Conservation (phyloP, 2,329 filamentous ascomycete genomes). For the Colletotrichum sp. region DNA sequence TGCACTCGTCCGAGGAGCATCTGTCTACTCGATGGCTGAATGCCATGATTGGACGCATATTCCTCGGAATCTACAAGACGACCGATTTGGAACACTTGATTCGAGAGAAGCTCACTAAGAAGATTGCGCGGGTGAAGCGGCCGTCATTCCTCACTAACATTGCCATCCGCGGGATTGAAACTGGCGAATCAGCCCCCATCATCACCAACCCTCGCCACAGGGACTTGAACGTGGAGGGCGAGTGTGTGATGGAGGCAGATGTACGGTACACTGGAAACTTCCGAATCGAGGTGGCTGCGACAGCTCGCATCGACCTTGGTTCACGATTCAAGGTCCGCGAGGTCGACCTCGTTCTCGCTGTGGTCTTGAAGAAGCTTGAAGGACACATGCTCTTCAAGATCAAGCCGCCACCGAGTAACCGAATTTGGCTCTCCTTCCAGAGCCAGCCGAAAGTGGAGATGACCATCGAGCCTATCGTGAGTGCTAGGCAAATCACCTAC, state of each 20-base stretch:
- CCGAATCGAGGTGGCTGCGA: slow-evolving; percentile 88
- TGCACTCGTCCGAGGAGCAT: slow-evolving; percentile 93
- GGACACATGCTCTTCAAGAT: slow-evolving; percentile 86
- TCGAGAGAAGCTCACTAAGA: slow-evolving; percentile 88
- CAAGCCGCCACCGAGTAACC: slow-evolving; percentile 94
- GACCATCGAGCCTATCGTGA: slow-evolving; percentile 94
- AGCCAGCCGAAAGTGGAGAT: slow-evolving; percentile 93
- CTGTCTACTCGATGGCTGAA: slow-evolving; percentile 93
- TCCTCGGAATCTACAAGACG: slow-evolving; percentile 87
- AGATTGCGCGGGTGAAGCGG: slow-evolving; percentile 92
- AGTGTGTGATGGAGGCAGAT: slow-evolving; percentile 86
- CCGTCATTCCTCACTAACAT: slow-evolving; percentile 89
- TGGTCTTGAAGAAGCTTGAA: slow-evolving; percentile 82
- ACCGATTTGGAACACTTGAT: slow-evolving; percentile 80
- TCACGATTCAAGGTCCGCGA: slow-evolving; percentile 87
- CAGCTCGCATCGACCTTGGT: slow-evolving; percentile 89
- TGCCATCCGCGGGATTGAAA: slow-evolving; percentile 80
- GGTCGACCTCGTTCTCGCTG: slow-evolving; percentile 86
- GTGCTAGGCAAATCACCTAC: slow-evolving; percentile 93
- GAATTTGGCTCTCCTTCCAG: slow-evolving; percentile 95
- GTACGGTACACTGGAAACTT: slow-evolving; percentile 90
- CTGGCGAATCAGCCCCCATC: slow-evolving; percentile 85
- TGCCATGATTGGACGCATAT: slow-evolving; percentile 85
- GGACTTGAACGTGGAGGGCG: slow-evolving; percentile 90
- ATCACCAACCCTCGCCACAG: slow-evolving; percentile 88